Conservation (phyloP, 768 basidiomycete genomes). For the Hericium erinaceus region DNA sequence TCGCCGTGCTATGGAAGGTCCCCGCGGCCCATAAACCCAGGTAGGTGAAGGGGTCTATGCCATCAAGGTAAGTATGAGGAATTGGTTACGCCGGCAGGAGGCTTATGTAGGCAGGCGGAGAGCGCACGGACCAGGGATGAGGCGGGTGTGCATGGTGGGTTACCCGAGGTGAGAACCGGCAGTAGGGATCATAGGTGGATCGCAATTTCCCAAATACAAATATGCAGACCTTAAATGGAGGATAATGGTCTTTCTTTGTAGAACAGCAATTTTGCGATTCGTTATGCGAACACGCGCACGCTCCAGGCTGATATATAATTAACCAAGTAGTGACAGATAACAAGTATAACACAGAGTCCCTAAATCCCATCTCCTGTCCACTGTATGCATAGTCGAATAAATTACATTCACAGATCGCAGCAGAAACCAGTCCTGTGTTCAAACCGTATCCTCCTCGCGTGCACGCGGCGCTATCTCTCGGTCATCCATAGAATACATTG, state of each 20-base stretch:
- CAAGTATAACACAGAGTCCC: too few species aligned
- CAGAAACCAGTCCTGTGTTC: too few species aligned
- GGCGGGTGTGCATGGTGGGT: too few species aligned
- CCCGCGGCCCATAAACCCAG: neutral
- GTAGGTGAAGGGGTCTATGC: neutral
- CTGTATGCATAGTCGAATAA: too few species aligned
- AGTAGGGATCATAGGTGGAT: neutral
- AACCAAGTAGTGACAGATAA: too few species aligned
- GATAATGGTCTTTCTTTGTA: neutral
- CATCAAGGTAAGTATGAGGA: slow-evolving; percentile 2
- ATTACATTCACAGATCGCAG: too few species aligned
- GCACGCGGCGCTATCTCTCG: neutral
- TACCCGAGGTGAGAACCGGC: neutral
- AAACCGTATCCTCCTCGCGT: too few species aligned
- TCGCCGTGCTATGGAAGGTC: slow-evolving; percentile 18
- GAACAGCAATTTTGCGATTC: too few species aligned
- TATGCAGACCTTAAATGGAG: neutral
- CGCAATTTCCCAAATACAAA: neutral
- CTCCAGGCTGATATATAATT: too few species aligned
- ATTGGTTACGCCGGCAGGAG: neutral
- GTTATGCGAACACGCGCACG: too few species aligned
- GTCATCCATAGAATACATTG: neutral
- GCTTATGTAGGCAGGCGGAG: neutral
- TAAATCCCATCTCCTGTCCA: too few species aligned
- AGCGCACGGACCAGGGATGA: neutral